A percentile compares a stretch with the other conserved stretches of the same genome.
Conservation (phyloP, 371 early-diverging fungal species). For the Paraphysoderma sedebokerense region DNA sequence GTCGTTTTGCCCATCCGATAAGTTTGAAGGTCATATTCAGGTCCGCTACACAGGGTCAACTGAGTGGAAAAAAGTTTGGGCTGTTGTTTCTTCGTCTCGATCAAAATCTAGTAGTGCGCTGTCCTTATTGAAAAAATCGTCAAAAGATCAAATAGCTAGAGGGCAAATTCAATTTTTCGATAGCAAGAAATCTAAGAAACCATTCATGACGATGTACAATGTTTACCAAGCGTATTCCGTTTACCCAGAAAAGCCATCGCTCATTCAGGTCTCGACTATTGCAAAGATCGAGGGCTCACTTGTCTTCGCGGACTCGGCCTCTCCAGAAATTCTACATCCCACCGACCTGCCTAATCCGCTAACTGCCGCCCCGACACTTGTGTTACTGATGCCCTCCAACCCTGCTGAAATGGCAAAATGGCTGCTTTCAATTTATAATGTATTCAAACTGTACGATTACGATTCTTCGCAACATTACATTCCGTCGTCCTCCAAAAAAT, state of each 20-base stretch:
- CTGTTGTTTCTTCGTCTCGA: constrained; percentile 19
- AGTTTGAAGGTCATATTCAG: constrained; percentile 19
- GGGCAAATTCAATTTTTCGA: constrained; percentile 33
- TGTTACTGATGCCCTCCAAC: constrained; percentile 7
- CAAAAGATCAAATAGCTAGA: constrained; percentile 1
- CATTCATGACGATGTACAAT: constrained; percentile 24
- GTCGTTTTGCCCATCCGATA: constrained; percentile 12
- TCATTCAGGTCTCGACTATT: constrained; percentile 15
- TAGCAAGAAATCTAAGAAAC: constrained; percentile 30
- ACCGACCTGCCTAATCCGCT: constrained; percentile 9
- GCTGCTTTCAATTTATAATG: constrained; percentile 10
- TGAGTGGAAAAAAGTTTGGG: constrained; percentile 43
- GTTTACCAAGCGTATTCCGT: constrained; percentile 48
- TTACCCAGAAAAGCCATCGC: constrained; percentile 31
- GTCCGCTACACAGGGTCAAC: constrained; percentile 33
- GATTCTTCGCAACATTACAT: no score
- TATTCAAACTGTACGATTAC: constrained; percentile 12
- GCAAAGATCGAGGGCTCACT: constrained; percentile 17
- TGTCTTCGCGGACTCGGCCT: constrained; percentile 8
- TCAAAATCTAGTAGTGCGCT: not conserved
- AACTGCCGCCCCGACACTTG: constrained; percentile 6
- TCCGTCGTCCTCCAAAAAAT: no score
- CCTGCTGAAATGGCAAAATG: constrained; percentile 13
- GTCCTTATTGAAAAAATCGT: not conserved
- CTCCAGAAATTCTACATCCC: constrained; percentile 9